These are phyloP conservation scores for Geranomyces variabilis DNA, from an alignment of 192 early-diverging fungal species.

Conservation along the genomic window DNA sequence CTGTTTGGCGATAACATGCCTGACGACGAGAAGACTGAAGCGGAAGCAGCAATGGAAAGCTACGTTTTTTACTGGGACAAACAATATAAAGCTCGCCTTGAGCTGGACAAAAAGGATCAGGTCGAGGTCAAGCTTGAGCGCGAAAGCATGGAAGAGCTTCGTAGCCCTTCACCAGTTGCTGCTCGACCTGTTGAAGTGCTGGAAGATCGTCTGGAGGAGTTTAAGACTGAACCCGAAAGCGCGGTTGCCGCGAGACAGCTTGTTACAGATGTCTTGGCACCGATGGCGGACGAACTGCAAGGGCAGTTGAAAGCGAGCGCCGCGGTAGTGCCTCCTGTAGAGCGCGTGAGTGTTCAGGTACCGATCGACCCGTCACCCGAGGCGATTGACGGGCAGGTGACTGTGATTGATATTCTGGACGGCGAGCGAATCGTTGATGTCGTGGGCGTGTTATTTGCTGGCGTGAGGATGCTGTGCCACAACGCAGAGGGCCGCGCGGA, in stretches of 20 bases:
- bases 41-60: slow-evolving; percentile 29
- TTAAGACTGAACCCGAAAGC: not conserved
- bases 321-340: not conserved
- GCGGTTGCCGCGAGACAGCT: not conserved
- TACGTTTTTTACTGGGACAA: slow-evolving; percentile 52
- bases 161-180: not conserved
- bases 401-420: slow-evolving; percentile 38
- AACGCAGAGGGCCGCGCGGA: slow-evolving; percentile 40
- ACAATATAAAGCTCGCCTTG: slow-evolving; percentile 23
- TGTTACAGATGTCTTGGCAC: not conserved
- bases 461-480: slow-evolving; percentile 36
- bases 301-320: not conserved
- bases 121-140: slow-evolving; percentile 21
- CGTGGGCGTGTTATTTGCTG: slow-evolving; percentile 47
- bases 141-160: slow-evolving; percentile 7
- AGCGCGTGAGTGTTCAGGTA: not conserved
- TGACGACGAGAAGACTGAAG: slow-evolving; percentile 48
- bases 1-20: slow-evolving; percentile 48
- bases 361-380: no score
- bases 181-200: not conserved
- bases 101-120: slow-evolving; percentile 8
- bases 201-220: not conserved
- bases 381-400: not conserved
- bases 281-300: not conserved
- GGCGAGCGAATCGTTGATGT: slow-evolving; percentile 52